A percentile compares a stretch with the other conserved stretches of the same genome.
Evolutionary conservation across 1,284 basidiomycete species (phyloP).

Genomic region (Rhodotorula mucilaginosa): DNA sequence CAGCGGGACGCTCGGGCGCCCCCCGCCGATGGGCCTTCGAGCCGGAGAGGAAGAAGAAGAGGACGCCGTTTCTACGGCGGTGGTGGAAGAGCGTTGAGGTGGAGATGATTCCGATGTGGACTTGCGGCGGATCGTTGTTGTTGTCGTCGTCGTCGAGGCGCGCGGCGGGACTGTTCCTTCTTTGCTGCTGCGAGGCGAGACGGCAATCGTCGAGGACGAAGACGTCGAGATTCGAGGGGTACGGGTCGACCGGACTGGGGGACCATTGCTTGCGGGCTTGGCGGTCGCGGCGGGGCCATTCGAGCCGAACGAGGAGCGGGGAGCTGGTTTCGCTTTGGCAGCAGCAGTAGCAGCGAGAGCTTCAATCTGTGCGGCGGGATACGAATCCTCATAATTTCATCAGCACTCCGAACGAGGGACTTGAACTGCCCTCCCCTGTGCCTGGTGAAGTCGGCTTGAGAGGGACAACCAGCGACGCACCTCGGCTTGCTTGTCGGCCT

Average conservation of each 20-base stretch:
- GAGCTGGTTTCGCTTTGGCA: background rate
- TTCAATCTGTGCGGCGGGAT: background rate
- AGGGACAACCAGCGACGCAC: conserved; percentile 6
- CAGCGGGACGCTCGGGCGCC: background rate
- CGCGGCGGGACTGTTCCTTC: too few species aligned
- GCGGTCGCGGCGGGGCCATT: background rate
- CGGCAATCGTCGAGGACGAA: too few species aligned
- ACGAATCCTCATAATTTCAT: too few species aligned
- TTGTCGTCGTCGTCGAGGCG: too few species aligned
- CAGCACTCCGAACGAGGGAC: too few species aligned
- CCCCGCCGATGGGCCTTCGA: conserved; percentile 3
- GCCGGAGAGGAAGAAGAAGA: background rate
- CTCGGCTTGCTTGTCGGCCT: conserved; percentile 34
- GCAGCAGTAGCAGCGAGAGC: background rate
- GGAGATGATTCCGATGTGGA: too few species aligned
- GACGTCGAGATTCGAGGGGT: too few species aligned
- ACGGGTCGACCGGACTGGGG: too few species aligned
- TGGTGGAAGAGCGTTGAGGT: background rate
- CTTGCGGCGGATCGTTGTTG: too few species aligned
- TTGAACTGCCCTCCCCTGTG: too few species aligned
- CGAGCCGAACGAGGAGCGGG: background rate
- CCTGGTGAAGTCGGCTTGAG: too few species aligned
- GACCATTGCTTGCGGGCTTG: background rate
- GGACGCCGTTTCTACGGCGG: background rate
- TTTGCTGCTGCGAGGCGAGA: too few species aligned